These are phyloP conservation scores for Arxiozyma slooffiae DNA, from an alignment of 1,139 yeast species.

Conservation along the genomic window DNA sequence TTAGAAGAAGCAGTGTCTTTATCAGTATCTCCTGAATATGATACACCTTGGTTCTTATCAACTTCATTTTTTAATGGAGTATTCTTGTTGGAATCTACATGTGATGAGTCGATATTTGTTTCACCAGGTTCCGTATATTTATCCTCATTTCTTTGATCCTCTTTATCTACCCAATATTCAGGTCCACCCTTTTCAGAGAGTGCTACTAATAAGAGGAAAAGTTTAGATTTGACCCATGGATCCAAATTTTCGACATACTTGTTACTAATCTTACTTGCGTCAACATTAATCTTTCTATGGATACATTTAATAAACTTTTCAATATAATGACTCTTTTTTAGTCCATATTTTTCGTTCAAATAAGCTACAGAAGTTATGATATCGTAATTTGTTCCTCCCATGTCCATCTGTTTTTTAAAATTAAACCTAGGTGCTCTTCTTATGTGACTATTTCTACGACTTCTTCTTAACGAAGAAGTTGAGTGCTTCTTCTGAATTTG, in stretches of 20 bases:
- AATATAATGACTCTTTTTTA: slow-evolving; percentile 25
- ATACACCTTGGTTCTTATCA: not conserved
- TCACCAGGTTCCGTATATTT: slow-evolving; percentile 4
- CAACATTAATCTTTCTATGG: slow-evolving; percentile 26
- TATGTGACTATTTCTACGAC: slow-evolving; percentile 6
- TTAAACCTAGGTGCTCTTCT: slow-evolving; percentile 8
- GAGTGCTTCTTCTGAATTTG: not conserved
- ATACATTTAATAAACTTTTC: slow-evolving; percentile 27
- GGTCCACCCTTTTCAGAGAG: slow-evolving; percentile 31
- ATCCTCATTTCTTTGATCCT: slow-evolving; percentile 11
- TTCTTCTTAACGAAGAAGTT: slow-evolving; percentile 1
- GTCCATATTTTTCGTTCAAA: slow-evolving; percentile 27
- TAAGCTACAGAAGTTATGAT: slow-evolving; percentile 27
- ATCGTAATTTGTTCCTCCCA: slow-evolving; percentile 25
- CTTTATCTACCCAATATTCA: slow-evolving; percentile 30
- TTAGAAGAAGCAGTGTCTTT: not conserved
- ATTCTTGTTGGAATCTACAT: not conserved
- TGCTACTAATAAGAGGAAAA: slow-evolving; percentile 27
- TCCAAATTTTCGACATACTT: slow-evolving; percentile 15
- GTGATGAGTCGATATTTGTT: slow-evolving; percentile 1
- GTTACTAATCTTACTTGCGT: slow-evolving; percentile 24
- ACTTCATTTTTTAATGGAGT: not conserved
- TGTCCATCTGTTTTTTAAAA: slow-evolving; percentile 12
- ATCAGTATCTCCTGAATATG: not conserved
- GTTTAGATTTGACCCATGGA: slow-evolving; percentile 28